Percentiles rank a stretch among this genome's conserved stretches.
These are phyloP conservation scores for Dioszegia aurantiaca DNA, from an alignment of 768 basidiomycete genomes.

Conservation along the genomic window DNA sequence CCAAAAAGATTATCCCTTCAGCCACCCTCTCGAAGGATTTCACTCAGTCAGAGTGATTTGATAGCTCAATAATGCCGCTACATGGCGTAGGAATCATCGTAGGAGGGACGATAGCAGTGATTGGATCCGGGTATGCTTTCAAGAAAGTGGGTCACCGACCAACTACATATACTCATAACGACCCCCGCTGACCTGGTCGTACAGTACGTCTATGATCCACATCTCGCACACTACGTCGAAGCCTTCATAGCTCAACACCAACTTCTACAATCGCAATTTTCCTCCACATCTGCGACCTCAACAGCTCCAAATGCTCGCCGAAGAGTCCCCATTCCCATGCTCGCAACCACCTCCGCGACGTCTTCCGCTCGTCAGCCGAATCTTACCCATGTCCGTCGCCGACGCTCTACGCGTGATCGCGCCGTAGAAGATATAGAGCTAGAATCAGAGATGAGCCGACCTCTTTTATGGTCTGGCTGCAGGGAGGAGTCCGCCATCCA, in stretches of 20 bases:
- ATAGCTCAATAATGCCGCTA: conserved; percentile 25
- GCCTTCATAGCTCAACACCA: conserved; percentile 35
- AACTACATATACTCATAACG: too few relatives aligned
- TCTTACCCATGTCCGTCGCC: not conserved
- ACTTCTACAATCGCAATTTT: conserved; percentile 10
- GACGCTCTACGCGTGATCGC: not conserved
- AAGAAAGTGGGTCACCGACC: conserved; percentile 48
- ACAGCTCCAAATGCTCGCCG: not conserved
- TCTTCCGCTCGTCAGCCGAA: conserved; percentile 3
- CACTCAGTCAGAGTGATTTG: not conserved
- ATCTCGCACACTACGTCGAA: conserved; percentile 40
- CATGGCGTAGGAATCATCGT: conserved; percentile 34
- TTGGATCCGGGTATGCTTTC: conserved; percentile 42
- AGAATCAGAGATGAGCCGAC: not conserved
- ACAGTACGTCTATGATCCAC: conserved; percentile 44
- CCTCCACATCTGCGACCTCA: not conserved
- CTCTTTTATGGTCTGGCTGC: not conserved
- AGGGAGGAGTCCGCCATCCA: not conserved
- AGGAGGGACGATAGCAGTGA: conserved; percentile 37
- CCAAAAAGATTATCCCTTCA: too few relatives aligned
- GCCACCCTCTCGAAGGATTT: not conserved
- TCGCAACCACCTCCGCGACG: not conserved
- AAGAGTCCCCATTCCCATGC: conserved; percentile 1
- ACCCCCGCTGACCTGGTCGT: not conserved
- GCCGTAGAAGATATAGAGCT: conserved; percentile 1